Evolutionary conservation across 805 yeast species (phyloP).

Genomic region (Starmerella geochares): DNA sequence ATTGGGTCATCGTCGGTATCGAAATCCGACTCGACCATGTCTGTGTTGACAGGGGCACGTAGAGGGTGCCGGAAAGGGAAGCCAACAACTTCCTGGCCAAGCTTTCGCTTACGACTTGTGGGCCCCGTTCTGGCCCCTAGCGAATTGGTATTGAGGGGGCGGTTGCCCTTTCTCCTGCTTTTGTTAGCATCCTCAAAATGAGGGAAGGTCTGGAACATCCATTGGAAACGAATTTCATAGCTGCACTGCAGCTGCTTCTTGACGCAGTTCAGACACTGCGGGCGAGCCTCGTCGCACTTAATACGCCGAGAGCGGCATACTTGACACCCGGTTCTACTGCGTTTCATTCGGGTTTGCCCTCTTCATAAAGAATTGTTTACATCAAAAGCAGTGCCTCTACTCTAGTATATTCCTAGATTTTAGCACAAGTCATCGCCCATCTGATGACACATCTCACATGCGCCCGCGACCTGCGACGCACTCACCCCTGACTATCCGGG

Average conservation of each 20-base stretch:
- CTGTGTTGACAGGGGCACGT: conserved; percentile 3
- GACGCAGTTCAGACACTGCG: conserved; percentile 47
- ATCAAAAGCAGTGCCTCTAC: not conserved
- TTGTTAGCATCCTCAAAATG: not conserved
- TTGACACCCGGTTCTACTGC: conserved; percentile 46
- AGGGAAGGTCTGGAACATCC: conserved; percentile 15
- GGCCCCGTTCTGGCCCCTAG: conserved; percentile 14
- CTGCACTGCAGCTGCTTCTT: conserved; percentile 19
- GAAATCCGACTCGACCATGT: conserved; percentile 16
- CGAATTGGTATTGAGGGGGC: not conserved
- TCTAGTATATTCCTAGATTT: conserved; percentile 1
- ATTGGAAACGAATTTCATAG: conserved; percentile 18
- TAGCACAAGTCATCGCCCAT: not conserved
- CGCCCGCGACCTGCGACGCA: conserved; percentile 1
- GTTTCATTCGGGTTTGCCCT: conserved; percentile 13
- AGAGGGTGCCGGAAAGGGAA: conserved; percentile 1
- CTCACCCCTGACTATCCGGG: conserved; percentile 6
- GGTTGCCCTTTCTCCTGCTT: not conserved
- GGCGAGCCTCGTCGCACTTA: conserved; percentile 57
- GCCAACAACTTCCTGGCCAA: conserved; percentile 15
- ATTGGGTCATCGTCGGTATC: conserved; percentile 17
- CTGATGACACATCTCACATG: conserved; percentile 5
- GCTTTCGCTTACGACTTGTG: conserved; percentile 10
- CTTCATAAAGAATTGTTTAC: conserved; percentile 3
- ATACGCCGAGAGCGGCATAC: conserved; percentile 54